These are phyloP conservation scores for Tricladium varicosporioides DNA, from an alignment of 2,329 filamentous ascomycete genomes.

Conservation along the genomic window DNA sequence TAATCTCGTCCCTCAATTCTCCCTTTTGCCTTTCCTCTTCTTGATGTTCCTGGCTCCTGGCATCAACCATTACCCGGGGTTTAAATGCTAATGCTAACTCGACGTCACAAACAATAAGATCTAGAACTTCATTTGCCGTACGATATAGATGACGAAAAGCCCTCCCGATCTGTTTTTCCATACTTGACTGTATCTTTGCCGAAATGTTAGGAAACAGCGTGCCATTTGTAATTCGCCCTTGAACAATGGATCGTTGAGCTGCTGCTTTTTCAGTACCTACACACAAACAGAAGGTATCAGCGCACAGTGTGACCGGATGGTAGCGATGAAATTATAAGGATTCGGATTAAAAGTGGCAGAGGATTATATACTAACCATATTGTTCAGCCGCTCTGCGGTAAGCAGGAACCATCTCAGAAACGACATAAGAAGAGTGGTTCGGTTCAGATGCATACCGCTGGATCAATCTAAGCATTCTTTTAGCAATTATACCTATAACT, in stretches of 20 bases:
- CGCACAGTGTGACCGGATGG: neutral
- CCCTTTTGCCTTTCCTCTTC: no score
- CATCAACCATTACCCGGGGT: no score
- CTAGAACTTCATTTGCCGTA: no score
- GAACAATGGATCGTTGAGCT: slow-evolving; percentile 14
- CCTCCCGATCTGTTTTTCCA: neutral
- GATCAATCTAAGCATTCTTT: slow-evolving; percentile 13
- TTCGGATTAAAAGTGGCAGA: slow-evolving; percentile 1
- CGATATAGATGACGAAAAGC: no score
- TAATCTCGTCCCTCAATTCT: no score
- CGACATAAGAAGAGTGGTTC: slow-evolving; percentile 20
- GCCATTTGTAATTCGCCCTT: slow-evolving; percentile 17
- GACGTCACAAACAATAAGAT: no score
- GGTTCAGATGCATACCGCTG: slow-evolving; percentile 19
- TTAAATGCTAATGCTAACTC: no score
- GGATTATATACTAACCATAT: slow-evolving; percentile 14
- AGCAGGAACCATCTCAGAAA: slow-evolving; percentile 20
- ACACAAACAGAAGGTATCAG: slow-evolving; percentile 7
- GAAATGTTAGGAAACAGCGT: slow-evolving; percentile 20
- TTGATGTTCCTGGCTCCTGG: no score
- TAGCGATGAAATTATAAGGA: neutral
- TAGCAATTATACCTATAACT: slow-evolving; percentile 1
- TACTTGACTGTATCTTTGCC: slow-evolving; percentile 10
- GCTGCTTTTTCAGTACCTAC: slow-evolving; percentile 14
- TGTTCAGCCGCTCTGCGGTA: slow-evolving; percentile 7